These are phyloP conservation scores for Aspergillus udagawae DNA, from an alignment of 2,329 filamentous ascomycete species.

Conservation along the genomic window DNA sequence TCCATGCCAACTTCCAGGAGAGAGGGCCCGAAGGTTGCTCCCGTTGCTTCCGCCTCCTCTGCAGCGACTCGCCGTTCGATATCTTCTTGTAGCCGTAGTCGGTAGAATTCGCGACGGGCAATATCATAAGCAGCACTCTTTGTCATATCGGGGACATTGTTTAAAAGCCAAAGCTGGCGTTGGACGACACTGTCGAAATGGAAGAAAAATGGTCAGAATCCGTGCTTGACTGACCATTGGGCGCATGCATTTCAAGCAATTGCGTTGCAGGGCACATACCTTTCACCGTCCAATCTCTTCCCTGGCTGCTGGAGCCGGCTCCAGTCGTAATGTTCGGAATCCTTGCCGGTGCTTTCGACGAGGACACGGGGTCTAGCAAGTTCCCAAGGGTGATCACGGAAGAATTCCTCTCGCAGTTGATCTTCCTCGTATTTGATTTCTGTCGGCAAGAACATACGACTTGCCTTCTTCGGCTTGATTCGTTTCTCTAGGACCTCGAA, in stretches of 20 bases:
- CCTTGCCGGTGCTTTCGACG: conserved; percentile 80
- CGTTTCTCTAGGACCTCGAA: conserved; percentile 33
- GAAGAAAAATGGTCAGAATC: conserved; percentile 11
- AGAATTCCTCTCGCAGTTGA: conserved; percentile 73
- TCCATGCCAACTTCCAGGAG: conserved; percentile 73
- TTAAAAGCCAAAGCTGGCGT: conserved; percentile 81
- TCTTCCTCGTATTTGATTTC: conserved; percentile 80
- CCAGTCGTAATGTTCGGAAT: conserved; percentile 75
- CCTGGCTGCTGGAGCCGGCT: conserved; percentile 69
- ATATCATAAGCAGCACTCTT: conserved; percentile 74
- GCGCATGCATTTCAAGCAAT: neutral
- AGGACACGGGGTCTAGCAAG: conserved; percentile 81
- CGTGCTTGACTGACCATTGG: neutral
- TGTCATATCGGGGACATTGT: conserved; percentile 55
- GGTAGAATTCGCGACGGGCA: conserved; percentile 87
- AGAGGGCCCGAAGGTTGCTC: conserved; percentile 82
- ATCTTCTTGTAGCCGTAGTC: conserved; percentile 74
- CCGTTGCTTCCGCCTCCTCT: conserved; percentile 81
- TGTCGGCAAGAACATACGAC: conserved; percentile 75
- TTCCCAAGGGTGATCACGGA: conserved; percentile 95
- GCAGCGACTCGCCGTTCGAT: conserved; percentile 75
- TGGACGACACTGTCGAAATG: conserved; percentile 70
- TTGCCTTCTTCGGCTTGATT: conserved; percentile 59
- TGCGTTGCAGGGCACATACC: conserved; percentile 49
- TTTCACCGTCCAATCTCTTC: conserved; percentile 77